Conservation (phyloP, 1,284 basidiomycete genomes). For the Microbotryum silenes-acaulis region DNA sequence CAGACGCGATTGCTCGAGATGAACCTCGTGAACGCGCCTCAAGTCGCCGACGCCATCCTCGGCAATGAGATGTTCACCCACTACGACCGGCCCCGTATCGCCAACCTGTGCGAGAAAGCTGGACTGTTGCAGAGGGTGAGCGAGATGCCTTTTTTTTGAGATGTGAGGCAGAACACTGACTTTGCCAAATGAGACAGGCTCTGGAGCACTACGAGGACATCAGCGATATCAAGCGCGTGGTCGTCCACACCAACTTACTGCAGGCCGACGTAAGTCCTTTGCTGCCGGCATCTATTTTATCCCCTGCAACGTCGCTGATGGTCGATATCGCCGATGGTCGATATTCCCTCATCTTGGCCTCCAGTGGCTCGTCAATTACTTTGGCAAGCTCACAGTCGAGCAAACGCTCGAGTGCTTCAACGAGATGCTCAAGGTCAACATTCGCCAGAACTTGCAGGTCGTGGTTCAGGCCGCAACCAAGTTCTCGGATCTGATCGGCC, state of each 20-base stretch:
- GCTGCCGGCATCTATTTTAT: not conserved
- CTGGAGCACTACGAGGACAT: constrained; percentile 98
- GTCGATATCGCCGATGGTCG: not conserved
- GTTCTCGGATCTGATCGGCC: constrained; percentile 96
- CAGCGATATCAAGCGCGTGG: constrained; percentile 93
- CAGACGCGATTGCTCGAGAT: constrained; percentile 97
- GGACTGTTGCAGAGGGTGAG: constrained; percentile 72
- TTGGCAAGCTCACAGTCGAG: constrained; percentile 95
- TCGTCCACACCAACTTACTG: constrained; percentile 86
- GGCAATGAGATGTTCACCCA: constrained; percentile 99
- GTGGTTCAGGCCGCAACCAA: constrained; percentile 98
- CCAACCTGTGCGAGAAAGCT: constrained; percentile 97
- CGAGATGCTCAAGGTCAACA: constrained; percentile 96
- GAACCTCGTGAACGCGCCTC: constrained; percentile 95
- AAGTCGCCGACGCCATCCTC: constrained; percentile 97
- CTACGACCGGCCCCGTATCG: constrained; percentile 93
- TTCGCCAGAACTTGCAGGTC: constrained; percentile 93
- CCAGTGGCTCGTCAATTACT: constrained; percentile 95
- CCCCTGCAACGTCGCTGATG: not conserved
- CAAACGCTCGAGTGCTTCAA: constrained; percentile 94
- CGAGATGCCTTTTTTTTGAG: not conserved
- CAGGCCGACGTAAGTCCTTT: constrained; percentile 61
- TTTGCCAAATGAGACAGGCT: constrained; percentile 51
- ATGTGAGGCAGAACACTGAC: not conserved
- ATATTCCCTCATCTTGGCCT: not conserved